These are phyloP conservation scores for Didymella arachidicola DNA, from an alignment of 2,329 filamentous ascomycete species.

Conservation along the genomic window DNA sequence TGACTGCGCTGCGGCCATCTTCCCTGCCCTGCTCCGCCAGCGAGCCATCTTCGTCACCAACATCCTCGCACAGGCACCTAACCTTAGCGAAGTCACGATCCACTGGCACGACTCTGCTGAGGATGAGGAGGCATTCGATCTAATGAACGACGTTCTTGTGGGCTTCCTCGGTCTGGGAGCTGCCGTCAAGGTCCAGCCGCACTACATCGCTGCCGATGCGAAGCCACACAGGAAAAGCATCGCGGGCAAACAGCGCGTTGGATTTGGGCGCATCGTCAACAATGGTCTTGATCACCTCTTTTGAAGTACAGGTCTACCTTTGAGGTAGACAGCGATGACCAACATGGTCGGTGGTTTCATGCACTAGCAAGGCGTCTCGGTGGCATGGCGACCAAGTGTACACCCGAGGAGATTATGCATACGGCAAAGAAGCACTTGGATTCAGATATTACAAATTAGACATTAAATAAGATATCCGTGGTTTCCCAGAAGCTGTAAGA, in stretches of 20 bases:
- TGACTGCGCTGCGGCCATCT: conserved; percentile 33
- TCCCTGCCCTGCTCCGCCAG: conserved; percentile 37
- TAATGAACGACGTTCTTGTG: conserved; percentile 37
- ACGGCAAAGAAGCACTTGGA: neutral
- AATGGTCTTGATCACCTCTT: conserved; percentile 29
- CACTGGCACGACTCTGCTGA: conserved; percentile 45
- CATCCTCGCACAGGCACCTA: conserved; percentile 37
- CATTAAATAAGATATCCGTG: neutral
- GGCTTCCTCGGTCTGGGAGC: conserved; percentile 33
- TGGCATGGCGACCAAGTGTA: neutral
- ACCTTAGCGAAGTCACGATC: conserved; percentile 38
- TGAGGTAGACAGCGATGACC: neutral
- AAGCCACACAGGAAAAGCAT: conserved; percentile 36
- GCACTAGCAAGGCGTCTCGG: conserved; percentile 3
- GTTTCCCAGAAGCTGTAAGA: neutral
- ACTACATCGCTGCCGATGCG: conserved; percentile 37
- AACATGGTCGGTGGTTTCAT: neutral
- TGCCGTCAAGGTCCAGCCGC: conserved; percentile 33
- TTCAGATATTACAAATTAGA: neutral
- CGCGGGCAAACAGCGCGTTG: conserved; percentile 39
- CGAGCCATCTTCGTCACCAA: conserved; percentile 35
- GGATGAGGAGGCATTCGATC: conserved; percentile 29
- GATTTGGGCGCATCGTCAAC: conserved; percentile 42
- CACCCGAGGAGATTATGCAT: neutral
- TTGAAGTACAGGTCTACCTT: neutral